Conservation (phyloP, 2,329 filamentous ascomycete genomes). For the Cytospora chrysosperma region DNA sequence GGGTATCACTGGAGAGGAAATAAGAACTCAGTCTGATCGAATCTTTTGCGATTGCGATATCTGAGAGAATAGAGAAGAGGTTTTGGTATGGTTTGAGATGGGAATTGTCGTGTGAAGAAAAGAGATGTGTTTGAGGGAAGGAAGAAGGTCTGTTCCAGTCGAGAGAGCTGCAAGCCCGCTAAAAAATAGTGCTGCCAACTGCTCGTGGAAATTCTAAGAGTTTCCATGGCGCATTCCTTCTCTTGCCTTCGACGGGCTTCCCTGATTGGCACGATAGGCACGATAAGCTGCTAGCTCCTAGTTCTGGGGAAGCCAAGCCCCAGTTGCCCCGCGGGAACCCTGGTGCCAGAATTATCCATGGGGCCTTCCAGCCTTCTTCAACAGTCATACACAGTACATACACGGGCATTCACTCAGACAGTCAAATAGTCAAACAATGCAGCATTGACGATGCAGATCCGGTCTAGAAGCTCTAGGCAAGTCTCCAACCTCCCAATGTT, state of each 20-base stretch:
- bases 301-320: slow-evolving; percentile 7
- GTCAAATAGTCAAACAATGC: background rate
- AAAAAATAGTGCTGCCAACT: slow-evolving; percentile 23
- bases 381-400: background rate
- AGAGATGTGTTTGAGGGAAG: slow-evolving; percentile 1
- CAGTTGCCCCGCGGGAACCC: slow-evolving; percentile 1
- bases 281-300: slow-evolving; percentile 3
- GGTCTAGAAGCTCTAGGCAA: slow-evolving; percentile 3
- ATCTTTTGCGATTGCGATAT: slow-evolving; percentile 16
- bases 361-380: background rate
- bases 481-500: slow-evolving; percentile 1
- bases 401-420: background rate
- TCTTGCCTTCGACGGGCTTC: background rate
- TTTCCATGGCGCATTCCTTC: slow-evolving; percentile 23
- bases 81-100: slow-evolving; percentile 7
- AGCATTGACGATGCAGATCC: background rate
- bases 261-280: slow-evolving; percentile 19
- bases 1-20: slow-evolving; percentile 26
- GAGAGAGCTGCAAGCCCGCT: slow-evolving; percentile 20
- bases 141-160: slow-evolving; percentile 12
- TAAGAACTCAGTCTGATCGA: slow-evolving; percentile 14
- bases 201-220: slow-evolving; percentile 24
- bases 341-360: slow-evolving; percentile 1
- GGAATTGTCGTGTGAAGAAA: slow-evolving; percentile 5
- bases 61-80: slow-evolving; percentile 11